Base-by-base conservation (phyloP, 208 protist species). In the Trypanosoma grayi region DNA sequence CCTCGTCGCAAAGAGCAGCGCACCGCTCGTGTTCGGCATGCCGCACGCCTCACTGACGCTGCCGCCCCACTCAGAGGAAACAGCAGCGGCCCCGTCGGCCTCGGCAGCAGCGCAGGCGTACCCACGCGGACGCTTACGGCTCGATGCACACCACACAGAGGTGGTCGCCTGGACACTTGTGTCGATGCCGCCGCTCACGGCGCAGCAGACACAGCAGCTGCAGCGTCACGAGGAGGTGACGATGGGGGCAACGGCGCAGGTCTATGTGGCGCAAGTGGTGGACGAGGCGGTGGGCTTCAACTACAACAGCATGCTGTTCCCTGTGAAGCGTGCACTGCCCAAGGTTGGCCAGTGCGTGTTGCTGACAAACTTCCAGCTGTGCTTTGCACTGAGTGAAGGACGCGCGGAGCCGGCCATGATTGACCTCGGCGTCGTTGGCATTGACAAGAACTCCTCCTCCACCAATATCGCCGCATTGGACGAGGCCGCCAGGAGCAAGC, bases 301-400 rank as follows among this genome's bases (percentile, higher is more conserved):
- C 10, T 78, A 73, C 39, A 72, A 72, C 59, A 66, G 63, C 22
- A 52, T 60, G 36, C 31, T 66, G 22, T 75, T 78, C 31, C 61
- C 60, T 4, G 39, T 72, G 28, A 78, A 70, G 28, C 75, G 61
- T 18, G 40, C 59, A 11, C 43, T 81, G 44, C 70, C 67, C 24
- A 67, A 46, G n/a, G 59, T 72, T n/a, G 79, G 70, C 22, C 79
- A 85, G 46, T 85, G 79, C 53, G 79, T 85, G 18, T 33, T 80
- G 18, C 25, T 79, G 22, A 44, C 69, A 16, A 66, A 62, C 10
- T 71, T 88, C 34, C 30, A 60, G 13, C 48, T 80, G 11, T 69
- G 47, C 11, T 67, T 88, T 28, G 79, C 87, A 9, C 62, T 87
- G 60, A 94, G 87, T 51, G 83, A 87, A 51, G 83, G 83, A 11